A percentile compares a stretch with the other conserved stretches of the same genome.
Conservation (phyloP, 768 basidiomycete species). For the Austroboletus eburneus region DNA sequence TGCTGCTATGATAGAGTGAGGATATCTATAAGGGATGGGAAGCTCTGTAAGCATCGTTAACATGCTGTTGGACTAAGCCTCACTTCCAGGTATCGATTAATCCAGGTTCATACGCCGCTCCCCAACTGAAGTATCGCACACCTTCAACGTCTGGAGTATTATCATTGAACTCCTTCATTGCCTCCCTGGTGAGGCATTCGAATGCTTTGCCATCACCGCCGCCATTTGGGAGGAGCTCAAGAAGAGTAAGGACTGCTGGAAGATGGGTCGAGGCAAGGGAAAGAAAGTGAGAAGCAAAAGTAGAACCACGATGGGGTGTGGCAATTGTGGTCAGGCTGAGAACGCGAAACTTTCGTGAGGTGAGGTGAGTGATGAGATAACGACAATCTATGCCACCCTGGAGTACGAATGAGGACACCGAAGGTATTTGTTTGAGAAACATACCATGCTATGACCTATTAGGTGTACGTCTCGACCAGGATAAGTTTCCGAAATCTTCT, state of each 20-base stretch:
- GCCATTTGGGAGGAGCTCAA: constrained; percentile 85
- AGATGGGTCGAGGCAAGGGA: constrained; percentile 62
- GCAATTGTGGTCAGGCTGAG: constrained; percentile 91
- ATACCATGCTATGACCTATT: constrained; percentile 78
- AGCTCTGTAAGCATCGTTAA: not conserved
- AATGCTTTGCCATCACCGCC: constrained; percentile 96
- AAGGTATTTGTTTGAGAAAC: constrained; percentile 2
- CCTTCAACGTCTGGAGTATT: constrained; percentile 73
- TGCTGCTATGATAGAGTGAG: constrained; percentile 75
- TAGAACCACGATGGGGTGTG: constrained; percentile 90
- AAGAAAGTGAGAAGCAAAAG: constrained; percentile 91
- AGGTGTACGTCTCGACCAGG: constrained; percentile 85
- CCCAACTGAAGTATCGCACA: constrained; percentile 94
- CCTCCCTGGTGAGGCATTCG: constrained; percentile 75
- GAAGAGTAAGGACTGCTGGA: constrained; percentile 65
- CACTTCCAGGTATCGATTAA: constrained; percentile 86
- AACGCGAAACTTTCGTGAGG: constrained; percentile 71
- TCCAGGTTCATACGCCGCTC: constrained; percentile 85
- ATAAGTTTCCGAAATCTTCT: constrained; percentile 74
- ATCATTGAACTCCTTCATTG: constrained; percentile 88
- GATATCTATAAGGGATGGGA: constrained; percentile 37
- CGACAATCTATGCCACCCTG: constrained; percentile 93
- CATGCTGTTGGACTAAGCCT: constrained; percentile 7
- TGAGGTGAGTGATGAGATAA: constrained; percentile 80
- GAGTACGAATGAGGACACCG: constrained; percentile 19